Base-by-base conservation (phyloP, 306 rosid species). In the Castanea crenata region DNA sequence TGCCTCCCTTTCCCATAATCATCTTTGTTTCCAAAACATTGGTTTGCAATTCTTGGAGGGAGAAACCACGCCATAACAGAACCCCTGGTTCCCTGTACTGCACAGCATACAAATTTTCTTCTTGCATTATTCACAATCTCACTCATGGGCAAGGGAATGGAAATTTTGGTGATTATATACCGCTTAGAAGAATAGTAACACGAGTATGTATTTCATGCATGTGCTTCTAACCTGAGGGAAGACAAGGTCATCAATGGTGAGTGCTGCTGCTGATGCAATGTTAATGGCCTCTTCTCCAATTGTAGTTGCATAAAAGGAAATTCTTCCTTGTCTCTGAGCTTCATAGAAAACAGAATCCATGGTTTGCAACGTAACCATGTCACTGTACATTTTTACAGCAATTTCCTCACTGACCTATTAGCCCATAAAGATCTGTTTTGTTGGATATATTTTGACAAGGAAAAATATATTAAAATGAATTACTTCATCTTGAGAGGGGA, bases 301-400 rank as follows among this genome's bases (percentile, higher is more conserved):
- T 31, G 97, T 71, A 8, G 97, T 92, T 72, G 85, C 27, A 75
- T 90, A 94, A 74, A 94, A 94, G 5, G 98, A 94, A 61, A 94
- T 88, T 77, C 98, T 90, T 14, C 98, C 98, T 84, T 94, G 98
- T 81, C 98, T 88, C 84, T 94, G 98, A 25, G 92, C 93, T 85
- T 92, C 98, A 71, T 92, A 92, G 88, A 92, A 92, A 77, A 94
- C 81, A 69, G 85, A 87, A 79, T 94, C 98, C 97, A 94, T 92
- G 18, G 86, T 87, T 80, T 90, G 98, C 20, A 92, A 94, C 8
- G 92, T 85, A 78, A 88, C 93, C 97, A 94, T 94, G 70, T 87
- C 78, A 27, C 61, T 69, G 85, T 94, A 94, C 88, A 94, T 90
- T 82, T 91, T 91, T 54, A 83, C 57, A 71, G 94, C 96, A 41